Evolutionary conservation across 768 basidiomycete species (phyloP).

Genomic region (Crassisporium funariophilum): DNA sequence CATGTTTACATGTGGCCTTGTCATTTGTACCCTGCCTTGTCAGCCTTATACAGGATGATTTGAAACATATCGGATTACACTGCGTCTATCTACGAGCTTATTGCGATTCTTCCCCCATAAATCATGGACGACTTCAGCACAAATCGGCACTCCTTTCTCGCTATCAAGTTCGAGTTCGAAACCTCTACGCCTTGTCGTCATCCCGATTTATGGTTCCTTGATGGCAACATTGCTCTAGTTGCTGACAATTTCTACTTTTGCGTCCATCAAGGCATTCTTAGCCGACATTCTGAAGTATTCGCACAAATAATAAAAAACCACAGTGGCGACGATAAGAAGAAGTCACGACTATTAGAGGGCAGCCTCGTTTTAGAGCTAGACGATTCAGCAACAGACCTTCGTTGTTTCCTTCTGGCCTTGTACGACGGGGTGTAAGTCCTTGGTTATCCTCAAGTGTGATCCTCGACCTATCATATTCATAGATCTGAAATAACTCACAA

Average conservation of each 20-base stretch:
- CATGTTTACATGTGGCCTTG: too few relatives aligned
- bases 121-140: constrained; percentile 50
- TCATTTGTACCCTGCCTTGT: too few relatives aligned
- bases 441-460: neutral
- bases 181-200: constrained; percentile 38
- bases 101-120: too few relatives aligned
- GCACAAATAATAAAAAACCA: constrained; percentile 38
- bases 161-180: constrained; percentile 11
- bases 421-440: constrained; percentile 71
- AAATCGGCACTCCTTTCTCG: constrained; percentile 38
- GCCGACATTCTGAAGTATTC: constrained; percentile 61
- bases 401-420: constrained; percentile 59
- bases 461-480: neutral
- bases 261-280: constrained; percentile 67
- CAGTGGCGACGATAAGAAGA: too few relatives aligned
- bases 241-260: constrained; percentile 62
- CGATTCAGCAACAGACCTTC: constrained; percentile 59
- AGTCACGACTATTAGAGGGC: constrained; percentile 49
- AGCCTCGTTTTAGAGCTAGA: constrained; percentile 55
- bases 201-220: constrained; percentile 60
- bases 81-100: too few relatives aligned
- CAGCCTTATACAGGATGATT: too few relatives aligned
- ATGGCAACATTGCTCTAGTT: constrained; percentile 66
- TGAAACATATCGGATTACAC: too few relatives aligned
- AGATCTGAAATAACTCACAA: constrained; percentile 51